These are phyloP conservation scores for Furcasterigmium furcatum DNA, from an alignment of 2,329 filamentous ascomycete genomes.

Conservation along the genomic window DNA sequence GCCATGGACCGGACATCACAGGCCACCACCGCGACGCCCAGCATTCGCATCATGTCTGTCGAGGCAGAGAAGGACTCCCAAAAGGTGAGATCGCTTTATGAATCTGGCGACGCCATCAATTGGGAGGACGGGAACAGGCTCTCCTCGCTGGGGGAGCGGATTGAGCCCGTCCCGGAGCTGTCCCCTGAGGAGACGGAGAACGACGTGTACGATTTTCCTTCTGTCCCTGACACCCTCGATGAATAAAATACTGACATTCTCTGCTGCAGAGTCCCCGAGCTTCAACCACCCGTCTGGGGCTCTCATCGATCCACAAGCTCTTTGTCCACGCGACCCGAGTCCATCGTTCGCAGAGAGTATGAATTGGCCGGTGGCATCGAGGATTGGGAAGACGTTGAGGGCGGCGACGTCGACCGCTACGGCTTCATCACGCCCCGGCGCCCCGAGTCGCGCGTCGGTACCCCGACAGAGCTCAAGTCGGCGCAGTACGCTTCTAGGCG, in stretches of 20 bases:
- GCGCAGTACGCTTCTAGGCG: conserved; percentile 41
- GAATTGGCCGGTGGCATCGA: conserved; percentile 59
- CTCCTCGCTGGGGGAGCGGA: conserved; percentile 42
- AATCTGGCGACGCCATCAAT: conserved; percentile 48
- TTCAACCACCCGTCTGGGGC: conserved; percentile 24
- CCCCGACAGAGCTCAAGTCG: conserved; percentile 36
- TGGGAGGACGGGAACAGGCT: conserved; percentile 49
- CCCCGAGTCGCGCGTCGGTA: conserved; percentile 32
- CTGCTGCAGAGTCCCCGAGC: conserved; percentile 20
- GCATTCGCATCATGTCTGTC: conserved; percentile 49
- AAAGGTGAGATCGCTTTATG: conserved; percentile 66
- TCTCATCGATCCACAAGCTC: conserved; percentile 40
- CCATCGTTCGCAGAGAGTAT: conserved; percentile 27
- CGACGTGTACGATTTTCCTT: conserved; percentile 53
- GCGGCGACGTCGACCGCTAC: conserved; percentile 62
- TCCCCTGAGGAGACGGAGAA: conserved; percentile 49
- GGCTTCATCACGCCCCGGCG: conserved; percentile 58
- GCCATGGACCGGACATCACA: conserved; percentile 10
- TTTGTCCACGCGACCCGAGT: conserved; percentile 40
- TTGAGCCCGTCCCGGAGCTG: conserved; percentile 47
- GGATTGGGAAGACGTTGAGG: conserved; percentile 64
- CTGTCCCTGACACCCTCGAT: conserved; percentile 9
- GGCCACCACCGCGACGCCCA: conserved; percentile 28
- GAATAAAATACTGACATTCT: conserved; percentile 21
- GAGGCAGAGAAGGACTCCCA: conserved; percentile 61